These are phyloP conservation scores for Diaporthe eres DNA, from an alignment of 2,329 filamentous ascomycete species.

Conservation along the genomic window DNA sequence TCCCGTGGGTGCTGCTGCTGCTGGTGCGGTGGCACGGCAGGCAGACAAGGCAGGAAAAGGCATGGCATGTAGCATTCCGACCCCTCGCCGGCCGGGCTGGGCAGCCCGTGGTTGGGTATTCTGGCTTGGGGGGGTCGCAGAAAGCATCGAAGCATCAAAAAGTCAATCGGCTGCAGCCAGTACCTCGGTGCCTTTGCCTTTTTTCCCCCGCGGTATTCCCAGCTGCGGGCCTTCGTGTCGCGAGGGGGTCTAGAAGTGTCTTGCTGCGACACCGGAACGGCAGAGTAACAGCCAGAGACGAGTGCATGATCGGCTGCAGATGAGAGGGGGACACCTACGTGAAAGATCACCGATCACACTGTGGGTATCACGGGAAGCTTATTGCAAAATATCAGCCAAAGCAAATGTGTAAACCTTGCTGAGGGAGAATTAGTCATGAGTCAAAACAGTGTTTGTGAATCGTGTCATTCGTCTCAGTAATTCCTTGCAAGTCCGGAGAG, in stretches of 20 bases:
- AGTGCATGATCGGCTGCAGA: constrained; percentile 20
- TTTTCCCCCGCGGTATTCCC: background rate
- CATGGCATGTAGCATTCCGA: constrained; percentile 8
- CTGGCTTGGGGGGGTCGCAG: background rate
- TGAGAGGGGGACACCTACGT: background rate
- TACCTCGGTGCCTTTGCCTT: background rate
- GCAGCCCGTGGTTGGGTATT: background rate
- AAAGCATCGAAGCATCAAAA: constrained; percentile 3
- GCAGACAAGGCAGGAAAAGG: background rate
- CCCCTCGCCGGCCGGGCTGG: background rate
- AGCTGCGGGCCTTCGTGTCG: background rate
- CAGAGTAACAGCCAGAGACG: background rate
- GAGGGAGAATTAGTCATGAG: background rate
- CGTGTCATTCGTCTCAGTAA: constrained; percentile 26
- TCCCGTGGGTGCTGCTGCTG: background rate
- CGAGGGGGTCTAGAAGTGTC: background rate
- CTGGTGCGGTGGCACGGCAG: background rate
- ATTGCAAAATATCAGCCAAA: constrained; percentile 3
- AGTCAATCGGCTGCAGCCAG: constrained; percentile 1
- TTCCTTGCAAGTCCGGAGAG: background rate
- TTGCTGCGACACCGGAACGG: constrained; percentile 23
- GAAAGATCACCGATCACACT: constrained; percentile 2
- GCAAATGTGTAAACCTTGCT: background rate
- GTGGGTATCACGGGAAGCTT: constrained; percentile 5
- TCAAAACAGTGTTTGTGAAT: constrained; percentile 3